phyloP scores from a whole-genome alignment of 495 filamentous ascomycete species.

The Penicillium chermesinum region DNA sequence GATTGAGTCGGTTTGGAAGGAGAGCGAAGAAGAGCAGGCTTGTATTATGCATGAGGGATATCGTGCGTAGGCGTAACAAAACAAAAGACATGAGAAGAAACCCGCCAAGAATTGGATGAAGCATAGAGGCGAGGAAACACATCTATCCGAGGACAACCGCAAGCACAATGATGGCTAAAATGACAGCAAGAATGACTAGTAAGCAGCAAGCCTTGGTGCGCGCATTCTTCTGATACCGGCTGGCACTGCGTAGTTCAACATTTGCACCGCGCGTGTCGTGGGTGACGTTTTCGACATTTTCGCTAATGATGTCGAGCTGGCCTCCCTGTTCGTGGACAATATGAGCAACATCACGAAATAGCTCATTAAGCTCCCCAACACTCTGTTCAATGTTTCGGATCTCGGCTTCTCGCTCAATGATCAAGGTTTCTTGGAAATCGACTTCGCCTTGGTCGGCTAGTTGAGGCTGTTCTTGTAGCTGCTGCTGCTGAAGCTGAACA shows the following conservation, averaged over 20 bases:
- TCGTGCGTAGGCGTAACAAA: slow-evolving; percentile 22
- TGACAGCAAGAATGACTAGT: slow-evolving; percentile 82
- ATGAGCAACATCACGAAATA: slow-evolving; percentile 94
- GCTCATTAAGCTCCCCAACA: slow-evolving; percentile 90
- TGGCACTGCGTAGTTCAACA: slow-evolving; percentile 74
- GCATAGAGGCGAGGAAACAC: slow-evolving; percentile 2
- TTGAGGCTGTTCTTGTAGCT: slow-evolving; percentile 72
- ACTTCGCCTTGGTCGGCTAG: slow-evolving; percentile 92
- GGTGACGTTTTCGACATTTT: slow-evolving; percentile 77
- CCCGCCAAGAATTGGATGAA: slow-evolving; percentile 1
- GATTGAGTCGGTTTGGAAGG: slow-evolving; percentile 12
- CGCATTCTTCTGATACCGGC: slow-evolving; percentile 87
- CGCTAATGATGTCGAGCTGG: slow-evolving; percentile 78
- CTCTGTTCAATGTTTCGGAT: slow-evolving; percentile 96
- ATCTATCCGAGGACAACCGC: slow-evolving; percentile 65
- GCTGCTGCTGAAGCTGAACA: slow-evolving; percentile 54
- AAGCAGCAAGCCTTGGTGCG: slow-evolving; percentile 89
- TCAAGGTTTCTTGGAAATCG: slow-evolving; percentile 93
- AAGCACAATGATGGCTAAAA: slow-evolving; percentile 81
- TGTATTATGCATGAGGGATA: slow-evolving; percentile 26
- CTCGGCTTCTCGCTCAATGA: slow-evolving; percentile 91
- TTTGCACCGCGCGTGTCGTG: slow-evolving; percentile 80
- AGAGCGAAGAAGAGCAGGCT: slow-evolving; percentile 7
- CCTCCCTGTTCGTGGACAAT: slow-evolving; percentile 94
- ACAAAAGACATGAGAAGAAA: neutral